Evolutionary conservation across 140 eudicot genomes (phyloP), one percentile per base, ranked within the genome.

Genomic region (Anethum foeniculum): DNA sequence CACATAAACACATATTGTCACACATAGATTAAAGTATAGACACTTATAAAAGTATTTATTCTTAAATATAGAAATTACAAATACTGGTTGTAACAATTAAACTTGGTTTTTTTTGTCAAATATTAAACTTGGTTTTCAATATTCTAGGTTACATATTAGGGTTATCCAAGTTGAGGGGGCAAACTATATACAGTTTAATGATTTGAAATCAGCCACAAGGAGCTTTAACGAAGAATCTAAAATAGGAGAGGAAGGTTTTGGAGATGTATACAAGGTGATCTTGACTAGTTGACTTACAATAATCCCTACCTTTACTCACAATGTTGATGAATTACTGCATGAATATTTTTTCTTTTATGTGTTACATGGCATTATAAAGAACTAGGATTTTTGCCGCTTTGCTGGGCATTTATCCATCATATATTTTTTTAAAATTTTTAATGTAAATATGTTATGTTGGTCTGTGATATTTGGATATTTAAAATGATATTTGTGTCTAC

Each of bases 321-420:
- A 44, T 44, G 28, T 15, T 62, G 71, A 23, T 21, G 30, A 1
- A 62, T 11, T 23, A 13, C 44, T 30, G 4, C 23, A 52, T 71
- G 7, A 14, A 15, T 7, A 44, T 13, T 27, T 10, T 64, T 64
- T 9, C 27, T 10, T 64, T 64, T 9, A 10, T n/a, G 27, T 0
- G 71, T 25, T 64, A 16, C 84, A 91, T 94, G 97, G 92, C 19
- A 77, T 67, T 0, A 80, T 88, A 27, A 91, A 82, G 80, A 91
- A n/a, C n/a, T n/a, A n/a, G n/a, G n/a, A n/a, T n/a, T n/a, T n/a
- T n/a, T n/a, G n/a, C n/a, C n/a, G n/a, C n/a, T n/a, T n/a, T n/a
- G n/a, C n/a, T n/a, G n/a, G n/a, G n/a, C n/a, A n/a, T n/a, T n/a
- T n/a, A n/a, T n/a, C n/a, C n/a, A n/a, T n/a, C n/a, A n/a, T n/a